Base-by-base conservation (phyloP, 148 eudicot species). In the Rhododendron mucronatum region DNA sequence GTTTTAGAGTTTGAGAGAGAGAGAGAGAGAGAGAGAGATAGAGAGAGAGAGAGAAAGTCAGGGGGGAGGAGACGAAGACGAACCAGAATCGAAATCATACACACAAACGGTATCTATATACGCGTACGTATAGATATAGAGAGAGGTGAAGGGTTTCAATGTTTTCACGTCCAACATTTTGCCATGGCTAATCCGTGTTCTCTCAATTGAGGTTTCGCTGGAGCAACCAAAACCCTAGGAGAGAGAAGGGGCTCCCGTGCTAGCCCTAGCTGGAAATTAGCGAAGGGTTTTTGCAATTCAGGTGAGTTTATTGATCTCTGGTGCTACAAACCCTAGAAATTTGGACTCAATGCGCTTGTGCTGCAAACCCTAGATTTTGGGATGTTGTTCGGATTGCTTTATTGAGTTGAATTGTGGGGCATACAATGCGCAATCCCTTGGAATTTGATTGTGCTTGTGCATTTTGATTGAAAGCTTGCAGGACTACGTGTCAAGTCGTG, bases 151-250 rank as follows among this genome's bases (percentile, higher is more conserved):
- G 81, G 85, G 51, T 4, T 50, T 85, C 44, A 73, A 84, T 81
- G 59, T 55, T 80, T 44, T 48, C 23, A 78, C 47, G 78, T 73
- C 55, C 55, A 57, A 50, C 79, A 20, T 45, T 83, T 41, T 82
- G 73, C 84, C 85, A 78, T 89, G 88, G 87, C 84, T 55, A 80
- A 90, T 85, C 30, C 47, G 47, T 9, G 67, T 88, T 84, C 80
- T 89, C 41, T 86, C 50, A 84, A 85, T 87, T 87, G 89, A 83
- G 87, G 83, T 63, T 71, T 76, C 86, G 77, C 83, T 83, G 81
- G 84, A 79, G 78, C 86, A 77, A 67, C 82, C 81, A 85, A 90
- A 89, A 90, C 91, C 92, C 92, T 90, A 86, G 91, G 86, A 86
- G 53, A 44, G 78, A 83, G 74, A 21, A 28, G 26, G 12, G 86